A percentile compares a stretch with the other conserved stretches of the same genome.
Conservation (phyloP, 768 basidiomycete species). For the Trametes maxima region DNA sequence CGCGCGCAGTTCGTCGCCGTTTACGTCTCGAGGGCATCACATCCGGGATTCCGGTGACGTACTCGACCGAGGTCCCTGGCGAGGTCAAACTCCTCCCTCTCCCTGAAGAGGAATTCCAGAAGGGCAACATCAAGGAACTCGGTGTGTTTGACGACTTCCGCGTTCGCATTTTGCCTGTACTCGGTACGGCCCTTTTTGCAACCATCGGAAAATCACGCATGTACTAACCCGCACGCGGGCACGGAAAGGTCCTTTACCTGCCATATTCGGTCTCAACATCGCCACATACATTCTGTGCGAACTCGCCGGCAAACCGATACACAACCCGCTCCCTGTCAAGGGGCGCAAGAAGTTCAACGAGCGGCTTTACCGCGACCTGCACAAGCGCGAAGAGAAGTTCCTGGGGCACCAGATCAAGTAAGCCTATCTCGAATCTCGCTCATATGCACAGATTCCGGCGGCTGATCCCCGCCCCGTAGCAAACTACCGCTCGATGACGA, state of each 20-base stretch:
- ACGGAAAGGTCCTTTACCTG: conserved; percentile 70
- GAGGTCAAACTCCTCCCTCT: conserved; percentile 89
- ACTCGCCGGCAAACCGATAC: conserved; percentile 80
- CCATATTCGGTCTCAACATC: conserved; percentile 88
- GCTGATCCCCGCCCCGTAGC: conserved; percentile 39
- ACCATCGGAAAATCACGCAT: not conserved
- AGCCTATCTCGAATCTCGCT: conserved; percentile 27
- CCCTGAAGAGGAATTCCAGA: conserved; percentile 88
- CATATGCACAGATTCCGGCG: not conserved
- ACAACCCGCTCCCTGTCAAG: conserved; percentile 84
- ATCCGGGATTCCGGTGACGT: conserved; percentile 84
- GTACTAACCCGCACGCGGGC: not conserved
- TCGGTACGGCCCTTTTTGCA: conserved; percentile 52
- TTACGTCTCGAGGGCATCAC: conserved; percentile 63
- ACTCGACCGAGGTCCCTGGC: conserved; percentile 91
- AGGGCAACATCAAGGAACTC: conserved; percentile 87
- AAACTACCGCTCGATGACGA: conserved; percentile 80
- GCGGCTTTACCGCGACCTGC: conserved; percentile 74
- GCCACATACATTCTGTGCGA: conserved; percentile 89
- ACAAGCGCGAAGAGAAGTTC: conserved; percentile 72
- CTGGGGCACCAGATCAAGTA: conserved; percentile 59
- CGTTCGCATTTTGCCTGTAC: conserved; percentile 89
- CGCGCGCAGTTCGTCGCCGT: conserved; percentile 83
- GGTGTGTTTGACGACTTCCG: conserved; percentile 91
- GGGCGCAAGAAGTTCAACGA: conserved; percentile 84